A percentile compares a stretch with the other conserved stretches of the same genome.
Conservation (phyloP, 1,284 basidiomycete species). For the Apiotrichum laibachii region DNA sequence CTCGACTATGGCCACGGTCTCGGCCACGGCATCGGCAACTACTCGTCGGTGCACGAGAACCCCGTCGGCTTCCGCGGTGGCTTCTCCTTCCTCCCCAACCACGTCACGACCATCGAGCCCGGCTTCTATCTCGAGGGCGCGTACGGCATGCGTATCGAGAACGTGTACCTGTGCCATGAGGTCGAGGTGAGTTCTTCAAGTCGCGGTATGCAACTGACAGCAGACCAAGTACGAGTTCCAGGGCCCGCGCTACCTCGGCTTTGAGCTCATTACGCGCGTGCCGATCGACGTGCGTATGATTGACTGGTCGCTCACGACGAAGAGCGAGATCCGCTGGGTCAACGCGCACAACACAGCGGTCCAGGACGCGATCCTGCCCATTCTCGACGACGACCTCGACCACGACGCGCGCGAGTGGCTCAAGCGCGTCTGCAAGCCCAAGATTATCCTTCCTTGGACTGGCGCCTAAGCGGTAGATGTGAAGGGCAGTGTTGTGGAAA, state of each 20-base stretch:
- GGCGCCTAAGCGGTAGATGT: not conserved
- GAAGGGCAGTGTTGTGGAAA: no score
- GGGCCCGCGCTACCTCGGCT: constrained; percentile 73
- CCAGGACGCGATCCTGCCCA: constrained; percentile 66
- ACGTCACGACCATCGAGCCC: constrained; percentile 74
- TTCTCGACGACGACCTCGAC: constrained; percentile 54
- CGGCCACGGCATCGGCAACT: constrained; percentile 47
- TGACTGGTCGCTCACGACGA: constrained; percentile 74
- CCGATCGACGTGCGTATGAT: constrained; percentile 92
- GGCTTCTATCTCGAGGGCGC: constrained; percentile 68
- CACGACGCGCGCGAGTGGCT: constrained; percentile 46
- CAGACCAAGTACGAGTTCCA: constrained; percentile 58
- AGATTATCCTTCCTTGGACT: constrained; percentile 45
- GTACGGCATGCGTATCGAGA: constrained; percentile 89
- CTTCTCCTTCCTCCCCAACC: constrained; percentile 69
- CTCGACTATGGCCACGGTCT: constrained; percentile 63
- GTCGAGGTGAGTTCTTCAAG: constrained; percentile 59
- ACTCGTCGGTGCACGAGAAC: constrained; percentile 46
- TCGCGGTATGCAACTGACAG: not conserved
- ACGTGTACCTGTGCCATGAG: constrained; percentile 67
- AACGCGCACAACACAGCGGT: constrained; percentile 86
- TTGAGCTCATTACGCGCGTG: constrained; percentile 83
- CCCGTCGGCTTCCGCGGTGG: constrained; percentile 33
- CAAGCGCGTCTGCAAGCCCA: constrained; percentile 43
- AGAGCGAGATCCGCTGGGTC: constrained; percentile 84